These are phyloP conservation scores for Colletotrichum graminicola DNA, from an alignment of 2,329 filamentous ascomycete species.

Conservation along the genomic window DNA sequence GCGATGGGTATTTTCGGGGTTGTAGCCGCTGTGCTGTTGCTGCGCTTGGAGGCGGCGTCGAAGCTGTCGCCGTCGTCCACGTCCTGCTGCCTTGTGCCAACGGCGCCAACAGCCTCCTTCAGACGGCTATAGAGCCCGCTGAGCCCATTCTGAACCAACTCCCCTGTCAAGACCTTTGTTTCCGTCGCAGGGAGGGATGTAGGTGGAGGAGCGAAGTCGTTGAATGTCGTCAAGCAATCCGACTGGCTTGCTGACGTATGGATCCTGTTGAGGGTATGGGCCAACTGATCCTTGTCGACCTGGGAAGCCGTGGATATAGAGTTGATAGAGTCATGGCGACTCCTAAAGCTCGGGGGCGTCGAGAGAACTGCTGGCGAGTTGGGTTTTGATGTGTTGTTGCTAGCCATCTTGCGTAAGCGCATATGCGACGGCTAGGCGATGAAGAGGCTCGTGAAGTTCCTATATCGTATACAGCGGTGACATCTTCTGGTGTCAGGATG, in stretches of 20 bases:
- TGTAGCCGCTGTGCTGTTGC: slow-evolving; percentile 55
- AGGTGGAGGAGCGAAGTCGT: slow-evolving; percentile 85
- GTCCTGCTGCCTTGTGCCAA: slow-evolving; percentile 60
- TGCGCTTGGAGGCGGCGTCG: slow-evolving; percentile 58
- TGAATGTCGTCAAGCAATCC: slow-evolving; percentile 89
- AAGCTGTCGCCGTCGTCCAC: slow-evolving; percentile 59
- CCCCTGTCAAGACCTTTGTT: slow-evolving; percentile 76
- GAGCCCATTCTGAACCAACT: slow-evolving; percentile 85
- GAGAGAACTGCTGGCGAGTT: slow-evolving; percentile 48
- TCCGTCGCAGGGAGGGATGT: slow-evolving; percentile 70
- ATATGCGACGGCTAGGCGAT: slow-evolving; percentile 13
- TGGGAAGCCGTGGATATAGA: slow-evolving; percentile 56
- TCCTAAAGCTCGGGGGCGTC: slow-evolving; percentile 50
- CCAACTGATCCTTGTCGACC: slow-evolving; percentile 78
- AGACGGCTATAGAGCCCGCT: slow-evolving; percentile 91
- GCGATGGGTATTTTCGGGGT: slow-evolving; percentile 57
- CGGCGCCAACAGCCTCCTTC: slow-evolving; percentile 82
- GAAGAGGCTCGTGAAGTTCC: slow-evolving; percentile 8
- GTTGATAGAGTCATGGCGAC: slow-evolving; percentile 55
- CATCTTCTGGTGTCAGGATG: slow-evolving; percentile 28
- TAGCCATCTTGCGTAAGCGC: slow-evolving; percentile 46
- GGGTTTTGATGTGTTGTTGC: slow-evolving; percentile 49
- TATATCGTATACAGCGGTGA: slow-evolving; percentile 23
- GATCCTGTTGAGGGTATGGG: slow-evolving; percentile 85
- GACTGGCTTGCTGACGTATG: slow-evolving; percentile 90